Evolutionary conservation across 257 asterid genomes (phyloP).

Genomic region (Sherardia arvensis): DNA sequence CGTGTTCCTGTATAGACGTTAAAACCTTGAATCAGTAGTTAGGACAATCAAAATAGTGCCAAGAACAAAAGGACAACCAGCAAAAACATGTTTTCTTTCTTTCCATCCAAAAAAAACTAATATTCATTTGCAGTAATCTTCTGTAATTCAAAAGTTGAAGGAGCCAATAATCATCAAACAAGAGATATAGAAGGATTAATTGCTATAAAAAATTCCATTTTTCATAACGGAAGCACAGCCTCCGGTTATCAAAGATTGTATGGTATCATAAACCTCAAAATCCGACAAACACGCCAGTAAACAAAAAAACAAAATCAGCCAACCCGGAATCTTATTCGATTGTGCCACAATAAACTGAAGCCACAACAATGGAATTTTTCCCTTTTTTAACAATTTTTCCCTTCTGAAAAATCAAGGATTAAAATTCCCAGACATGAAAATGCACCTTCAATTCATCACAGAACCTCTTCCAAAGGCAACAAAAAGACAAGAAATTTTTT

Average conservation of each 20-base stretch:
- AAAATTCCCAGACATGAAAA: not conserved
- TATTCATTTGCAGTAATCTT: conserved; percentile 17
- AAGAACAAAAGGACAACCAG: conserved; percentile 8
- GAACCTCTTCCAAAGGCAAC: not conserved
- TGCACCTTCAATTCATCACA: conserved; percentile 6
- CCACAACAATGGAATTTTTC: not conserved
- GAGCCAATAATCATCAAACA: not conserved
- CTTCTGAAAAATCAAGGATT: not conserved
- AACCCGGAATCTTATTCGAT: not conserved
- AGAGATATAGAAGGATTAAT: not conserved
- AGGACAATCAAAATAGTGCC: conserved; percentile 17
- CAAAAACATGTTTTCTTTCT: conserved; percentile 24
- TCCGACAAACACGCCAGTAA: not conserved
- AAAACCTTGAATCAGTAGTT: conserved; percentile 13
- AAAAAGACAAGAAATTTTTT: not conserved
- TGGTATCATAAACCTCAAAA: not conserved
- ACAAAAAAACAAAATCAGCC: not conserved
- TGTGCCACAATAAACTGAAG: not conserved
- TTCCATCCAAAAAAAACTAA: conserved; percentile 17
- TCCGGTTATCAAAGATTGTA: not conserved
- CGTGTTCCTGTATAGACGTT: conserved; percentile 66
- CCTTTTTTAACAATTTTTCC: not conserved
- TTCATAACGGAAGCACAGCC: not conserved
- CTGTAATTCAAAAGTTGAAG: conserved; percentile 9
- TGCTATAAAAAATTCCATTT: not conserved